Base-by-base conservation (phyloP, 2,329 filamentous ascomycete species). In the Penicillium sp. region DNA sequence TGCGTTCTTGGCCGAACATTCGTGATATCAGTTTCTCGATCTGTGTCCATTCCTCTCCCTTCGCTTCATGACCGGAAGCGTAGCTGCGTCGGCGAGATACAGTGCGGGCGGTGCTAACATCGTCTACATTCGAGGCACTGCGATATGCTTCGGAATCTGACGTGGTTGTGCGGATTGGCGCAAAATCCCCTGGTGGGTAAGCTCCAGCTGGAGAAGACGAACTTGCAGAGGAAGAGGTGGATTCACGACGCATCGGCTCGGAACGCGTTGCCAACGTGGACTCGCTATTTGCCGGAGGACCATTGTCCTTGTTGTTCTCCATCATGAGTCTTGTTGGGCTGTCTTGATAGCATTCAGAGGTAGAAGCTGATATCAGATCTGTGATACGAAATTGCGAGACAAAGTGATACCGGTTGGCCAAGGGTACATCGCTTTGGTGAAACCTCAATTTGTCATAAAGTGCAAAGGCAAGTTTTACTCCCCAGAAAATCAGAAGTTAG, bases 1-100 rank as follows among this genome's bases (percentile, higher is more conserved):
- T 85, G 6, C 87, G 79, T 18, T 81, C 81, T 32, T 78, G 74
- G 6, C 87, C 87, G 63, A 90, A 90, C 80, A 90, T 88, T 3
- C 83, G 82, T 0, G 85, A 88, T 76, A 90, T 84, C 36, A 89
- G 42, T n/a, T 53, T 63, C 45, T 69, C 61, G 13, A 73, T 68
- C 43, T 72, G 67, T 1, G 60, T 61, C 62, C 65, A 64, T 44
- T 72, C 70, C 9, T 69, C 68, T 2, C 60, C 60, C n/a, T 57
- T 58, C 6, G 39, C 40, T 1, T 60, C 59, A 7, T 64, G 53
- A 3, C 57, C 62, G 5, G 67, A 66, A 0, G 56, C 59, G 30
- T 62, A 14, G 32, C 49, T 71, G 7, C 57, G 60, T 55, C 70
- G 59, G 4, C 59, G 62, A 53, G 68, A 68, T 43, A 68, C 48